A percentile compares a stretch with the other conserved stretches of the same genome.
These are phyloP conservation scores for Melastoma malabathricum DNA, from an alignment of 345 rosid species.

Conservation along the genomic window DNA sequence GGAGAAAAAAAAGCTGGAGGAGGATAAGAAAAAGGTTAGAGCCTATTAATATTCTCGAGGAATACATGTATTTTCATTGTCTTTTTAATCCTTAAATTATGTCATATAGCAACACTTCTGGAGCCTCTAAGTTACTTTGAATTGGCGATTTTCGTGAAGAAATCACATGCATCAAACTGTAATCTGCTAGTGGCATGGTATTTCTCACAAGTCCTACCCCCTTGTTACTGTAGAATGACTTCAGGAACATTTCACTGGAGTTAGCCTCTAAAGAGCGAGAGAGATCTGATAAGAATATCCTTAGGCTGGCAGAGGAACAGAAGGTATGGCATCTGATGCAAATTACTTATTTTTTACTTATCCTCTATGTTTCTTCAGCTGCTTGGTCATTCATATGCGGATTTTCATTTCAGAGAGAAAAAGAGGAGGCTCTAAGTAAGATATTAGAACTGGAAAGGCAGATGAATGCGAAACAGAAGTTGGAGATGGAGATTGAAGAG, in stretches of 20 bases:
- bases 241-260: slow-evolving; percentile 45
- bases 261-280: slow-evolving; percentile 71
- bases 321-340: slow-evolving; percentile 28
- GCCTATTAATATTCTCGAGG: not conserved
- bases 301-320: slow-evolving; percentile 67
- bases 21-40: slow-evolving; percentile 63
- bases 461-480: slow-evolving; percentile 57
- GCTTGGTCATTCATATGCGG: not conserved
- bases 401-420: slow-evolving; percentile 48
- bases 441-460: slow-evolving; percentile 56
- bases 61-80: too few species aligned
- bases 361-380: not conserved
- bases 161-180: not conserved
- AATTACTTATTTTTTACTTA: not conserved
- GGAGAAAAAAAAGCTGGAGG: slow-evolving; percentile 74
- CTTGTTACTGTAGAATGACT: slow-evolving; percentile 35
- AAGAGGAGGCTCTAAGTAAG: slow-evolving; percentile 46
- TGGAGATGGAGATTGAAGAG: slow-evolving; percentile 82
- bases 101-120: too few species aligned
- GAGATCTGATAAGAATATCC: slow-evolving; percentile 60
- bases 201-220: not conserved
- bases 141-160: not conserved
- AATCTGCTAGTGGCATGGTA: slow-evolving; percentile 6
- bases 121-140: not conserved
- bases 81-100: too few species aligned